Conservation (phyloP, 2,329 filamentous ascomycete species). For the Fusarium heterosporum region DNA sequence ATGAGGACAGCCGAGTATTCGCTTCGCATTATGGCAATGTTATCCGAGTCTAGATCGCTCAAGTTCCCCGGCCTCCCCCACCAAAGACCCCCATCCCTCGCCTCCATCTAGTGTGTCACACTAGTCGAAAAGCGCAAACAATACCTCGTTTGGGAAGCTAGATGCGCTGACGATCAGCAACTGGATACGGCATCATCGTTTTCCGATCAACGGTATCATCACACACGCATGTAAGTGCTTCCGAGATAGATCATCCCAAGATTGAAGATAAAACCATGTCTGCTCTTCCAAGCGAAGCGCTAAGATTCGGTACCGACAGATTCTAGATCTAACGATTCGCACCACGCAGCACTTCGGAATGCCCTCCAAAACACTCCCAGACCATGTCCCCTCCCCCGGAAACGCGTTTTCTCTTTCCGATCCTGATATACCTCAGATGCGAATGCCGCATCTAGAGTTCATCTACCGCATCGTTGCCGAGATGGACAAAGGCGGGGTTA, state of each 20-base stretch:
- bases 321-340: background rate
- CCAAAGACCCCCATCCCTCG: background rate
- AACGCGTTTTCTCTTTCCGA: slow-evolving; percentile 23
- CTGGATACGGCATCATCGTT: background rate
- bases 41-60: background rate
- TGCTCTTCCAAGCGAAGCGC: background rate
- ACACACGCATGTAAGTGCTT: background rate
- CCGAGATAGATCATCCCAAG: background rate
- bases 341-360: slow-evolving; percentile 2
- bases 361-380: slow-evolving; percentile 7
- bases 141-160: background rate
- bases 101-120: background rate
- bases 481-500: slow-evolving; percentile 33
- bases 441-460: slow-evolving; percentile 39
- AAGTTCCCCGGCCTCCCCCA: slow-evolving; percentile 11
- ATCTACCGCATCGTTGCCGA: slow-evolving; percentile 41
- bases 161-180: slow-evolving; percentile 1
- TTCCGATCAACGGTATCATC: background rate
- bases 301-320: background rate
- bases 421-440: slow-evolving; percentile 18
- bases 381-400: slow-evolving; percentile 34
- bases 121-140: slow-evolving; percentile 5
- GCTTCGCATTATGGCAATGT: background rate
- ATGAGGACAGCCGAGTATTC: background rate
- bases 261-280: slow-evolving; percentile 18